Evolutionary conservation across 192 early-diverging fungal genomes (phyloP).

Genomic region (Entomortierella lignicola): DNA sequence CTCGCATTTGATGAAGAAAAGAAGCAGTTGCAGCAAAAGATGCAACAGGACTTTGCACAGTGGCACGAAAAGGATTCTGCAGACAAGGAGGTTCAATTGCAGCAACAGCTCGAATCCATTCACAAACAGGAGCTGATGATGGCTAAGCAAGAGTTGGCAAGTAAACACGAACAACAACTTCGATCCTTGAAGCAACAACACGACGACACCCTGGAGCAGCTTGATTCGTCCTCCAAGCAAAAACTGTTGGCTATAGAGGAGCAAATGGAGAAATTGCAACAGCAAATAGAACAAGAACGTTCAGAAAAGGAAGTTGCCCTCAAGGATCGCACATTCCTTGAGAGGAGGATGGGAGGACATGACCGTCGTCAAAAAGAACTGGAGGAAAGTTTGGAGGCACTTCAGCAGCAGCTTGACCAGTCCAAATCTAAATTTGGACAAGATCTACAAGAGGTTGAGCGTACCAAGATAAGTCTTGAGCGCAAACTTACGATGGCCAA

Average conservation of each 20-base stretch:
- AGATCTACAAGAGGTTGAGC: constrained; percentile 45
- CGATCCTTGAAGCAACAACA: constrained; percentile 30
- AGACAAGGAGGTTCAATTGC: constrained; percentile 29
- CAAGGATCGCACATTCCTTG: constrained; percentile 47
- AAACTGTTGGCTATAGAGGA: constrained; percentile 14
- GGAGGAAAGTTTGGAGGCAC: constrained; percentile 25
- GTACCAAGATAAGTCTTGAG: constrained; percentile 38
- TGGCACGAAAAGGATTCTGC: constrained; percentile 15
- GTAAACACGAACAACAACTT: constrained; percentile 34
- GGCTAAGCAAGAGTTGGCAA: constrained; percentile 20
- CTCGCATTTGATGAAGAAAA: constrained; percentile 39
- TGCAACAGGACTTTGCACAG: constrained; percentile 18
- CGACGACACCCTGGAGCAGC: constrained; percentile 12
- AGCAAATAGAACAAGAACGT: constrained; percentile 31
- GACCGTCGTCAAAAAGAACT: constrained; percentile 48
- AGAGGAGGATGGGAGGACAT: constrained; percentile 40
- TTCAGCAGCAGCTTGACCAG: constrained; percentile 38
- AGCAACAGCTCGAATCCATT: constrained; percentile 46
- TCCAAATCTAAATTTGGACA: constrained; percentile 32
- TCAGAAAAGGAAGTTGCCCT: constrained; percentile 41
- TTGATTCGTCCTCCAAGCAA: background rate
- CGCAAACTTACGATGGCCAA: constrained; percentile 47
- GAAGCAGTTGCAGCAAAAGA: constrained; percentile 15
- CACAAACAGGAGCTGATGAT: constrained; percentile 42
- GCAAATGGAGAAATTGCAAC: constrained; percentile 35